Evolutionary conservation across 108 stramenopile species (phyloP), one percentile per base, ranked within the genome.

Genomic region (Fistulifera solaris): DNA sequence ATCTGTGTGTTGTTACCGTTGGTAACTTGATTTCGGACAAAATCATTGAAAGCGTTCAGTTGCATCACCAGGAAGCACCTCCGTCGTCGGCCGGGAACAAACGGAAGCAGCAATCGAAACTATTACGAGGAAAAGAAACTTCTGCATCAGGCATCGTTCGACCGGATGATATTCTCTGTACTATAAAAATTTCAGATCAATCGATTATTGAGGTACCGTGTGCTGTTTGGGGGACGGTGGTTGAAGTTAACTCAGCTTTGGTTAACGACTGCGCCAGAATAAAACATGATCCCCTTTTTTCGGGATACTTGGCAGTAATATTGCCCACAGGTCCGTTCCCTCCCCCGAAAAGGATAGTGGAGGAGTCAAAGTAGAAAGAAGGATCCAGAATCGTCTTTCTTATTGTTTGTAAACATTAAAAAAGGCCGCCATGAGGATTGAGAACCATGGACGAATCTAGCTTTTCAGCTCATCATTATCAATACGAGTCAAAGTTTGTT

Each of bases 301-400:
- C 82, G 67, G 85, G 85, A 35, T 76, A 75, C 59, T 57, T 87
- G 58, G 85, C 81, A 18, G 67, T 87, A 0, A 80, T 87, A 55
- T 55, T 80, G 38, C 81, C 85, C 6, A 35, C 31, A 8, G 31
- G 31, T 35, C 31, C 31, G 31, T 35, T 35, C 31, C 31, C 31
- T 35, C 31, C 31, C 8, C 31, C 31, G 8, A 35, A 8, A 8
- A 8, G 8, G 6, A 8, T 6, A 35, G 6, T 35, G 31, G 8
- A 35, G 3, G 31, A 35, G 31, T 35, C 31, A 35, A 35, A 35
- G 8, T 3, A 8, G 31, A 8, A 35, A 35, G n/a, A n/a, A n/a
- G n/a, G n/a, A n/a, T n/a, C n/a, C n/a, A n/a, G n/a, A n/a, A n/a
- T n/a, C n/a, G n/a, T n/a, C n/a, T n/a, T n/a, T n/a, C n/a, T n/a